Base-by-base conservation (phyloP, 176 grass and related monocot genomes). In the Phyllostachys edulis region DNA sequence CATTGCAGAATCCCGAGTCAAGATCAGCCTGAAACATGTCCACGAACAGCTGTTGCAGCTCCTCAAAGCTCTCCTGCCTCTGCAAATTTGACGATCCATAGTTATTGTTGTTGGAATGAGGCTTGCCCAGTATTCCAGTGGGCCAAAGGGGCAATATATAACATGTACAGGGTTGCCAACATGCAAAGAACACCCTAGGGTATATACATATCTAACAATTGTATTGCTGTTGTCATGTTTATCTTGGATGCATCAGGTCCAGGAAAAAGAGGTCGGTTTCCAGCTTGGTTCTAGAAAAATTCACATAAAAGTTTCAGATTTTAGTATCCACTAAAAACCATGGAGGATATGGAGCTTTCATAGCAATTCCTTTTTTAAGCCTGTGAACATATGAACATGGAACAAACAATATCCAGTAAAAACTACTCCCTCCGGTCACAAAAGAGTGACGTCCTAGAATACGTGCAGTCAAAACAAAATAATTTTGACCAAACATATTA, bases 21-120 rank as follows among this genome's bases (percentile, higher is more conserved):
- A 97, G 51, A 84, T 97, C 94, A 67, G 84, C 83, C 77, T 91
- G 94, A 80, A 97, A 97, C 90, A 97, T 92, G 59, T 97, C 92
- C 57, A 94, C 88, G 11, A 97, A 97, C 70, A 97, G 59, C 69
- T 84, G 92, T 85, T 97, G 94, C 57, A 97, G 74, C 50, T 97
- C 94, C 78, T 97, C 92, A 50, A 98, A 93, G 89, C 87, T 98
- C 78, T 94, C 93, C 49, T 89, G 85, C 49, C 90, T 87, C 96
- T 98, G 87, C 71, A 76, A 87, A 92, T 79, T 56, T 55, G 80
- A 80, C 15, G 42, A 16, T 20, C n/a, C 13, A 77, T 4, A 5
- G 77, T 87, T 87, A 86, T 8, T n/a, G n/a, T n/a, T n/a, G n/a
- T n/a, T n/a, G n/a, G n/a, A n/a, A n/a, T n/a, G n/a, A n/a, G n/a